Percentiles rank a stretch among this genome's conserved stretches.
These are phyloP conservation scores for Iberis amara DNA, from an alignment of 441 rosid genomes.

Conservation along the genomic window DNA sequence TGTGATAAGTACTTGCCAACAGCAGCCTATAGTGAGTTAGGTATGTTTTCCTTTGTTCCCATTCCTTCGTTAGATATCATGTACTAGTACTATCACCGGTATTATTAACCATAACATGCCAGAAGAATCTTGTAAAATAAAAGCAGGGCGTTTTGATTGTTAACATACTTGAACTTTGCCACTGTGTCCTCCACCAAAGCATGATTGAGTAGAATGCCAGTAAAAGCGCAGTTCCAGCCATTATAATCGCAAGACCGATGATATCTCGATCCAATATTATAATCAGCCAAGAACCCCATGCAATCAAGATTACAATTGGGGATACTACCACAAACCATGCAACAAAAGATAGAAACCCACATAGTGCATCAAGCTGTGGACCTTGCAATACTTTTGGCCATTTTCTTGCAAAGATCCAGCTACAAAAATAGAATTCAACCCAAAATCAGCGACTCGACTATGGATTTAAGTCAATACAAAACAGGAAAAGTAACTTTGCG, in stretches of 20 bases:
- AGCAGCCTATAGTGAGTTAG: background rate
- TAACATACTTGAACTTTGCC: constrained; percentile 98
- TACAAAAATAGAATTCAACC: constrained; percentile 36
- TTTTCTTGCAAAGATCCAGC: constrained; percentile 99
- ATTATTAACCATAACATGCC: background rate
- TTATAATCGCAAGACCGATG: constrained; percentile 89
- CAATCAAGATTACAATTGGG: constrained; percentile 75
- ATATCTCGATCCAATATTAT: constrained; percentile 74
- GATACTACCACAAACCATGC: constrained; percentile 87
- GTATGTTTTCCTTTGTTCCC: constrained; percentile 7
- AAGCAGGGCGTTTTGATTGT: background rate
- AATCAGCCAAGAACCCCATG: constrained; percentile 91
- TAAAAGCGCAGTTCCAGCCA: constrained; percentile 97
- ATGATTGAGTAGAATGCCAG: constrained; percentile 97
- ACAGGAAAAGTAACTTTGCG: constrained; percentile 8
- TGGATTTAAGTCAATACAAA: constrained; percentile 2
- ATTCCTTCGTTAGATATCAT: background rate
- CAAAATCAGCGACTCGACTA: constrained; percentile 14
- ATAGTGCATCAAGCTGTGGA: constrained; percentile 74
- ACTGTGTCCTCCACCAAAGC: constrained; percentile 99
- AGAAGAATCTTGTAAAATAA: background rate
- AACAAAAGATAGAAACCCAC: constrained; percentile 62
- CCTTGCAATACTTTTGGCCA: constrained; percentile 91
- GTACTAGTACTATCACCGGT: constrained; percentile 3
- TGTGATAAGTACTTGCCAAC: background rate